Evolutionary conservation across 1,284 basidiomycete species (phyloP), one percentile per base, ranked within the genome.

Genomic region (Entoloma clypeatum): DNA sequence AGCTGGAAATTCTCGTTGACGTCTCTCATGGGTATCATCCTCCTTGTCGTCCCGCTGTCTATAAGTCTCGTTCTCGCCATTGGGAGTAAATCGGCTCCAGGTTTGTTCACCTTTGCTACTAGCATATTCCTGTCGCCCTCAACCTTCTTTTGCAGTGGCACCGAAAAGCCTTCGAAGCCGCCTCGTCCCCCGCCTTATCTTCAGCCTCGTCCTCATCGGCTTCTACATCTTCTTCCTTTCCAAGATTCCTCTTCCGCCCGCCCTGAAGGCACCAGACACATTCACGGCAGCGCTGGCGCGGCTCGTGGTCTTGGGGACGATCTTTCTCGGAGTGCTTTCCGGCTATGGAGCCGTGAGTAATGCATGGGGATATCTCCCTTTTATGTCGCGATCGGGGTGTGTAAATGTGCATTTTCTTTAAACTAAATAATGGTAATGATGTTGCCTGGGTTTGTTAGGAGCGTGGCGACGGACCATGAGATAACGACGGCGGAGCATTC

Each of bases 261-360:
- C 68, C 11, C 58, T 80, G 13, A 54, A 61, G 17, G 53, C 66
- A 4, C 57, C 69, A 21, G 70, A 71, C 36, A 53, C 71, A 1
- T 58, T 72, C 7, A 71, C 68, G 6, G 59, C 70, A 1, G 68
- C 72, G 0, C 60, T 84, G 2, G 68, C 79, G 3, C 74, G 85
- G 8, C 67, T 89, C n/a, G 74, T 82, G n/a, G 79, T 86, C 4
- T 60, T 88, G 19, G 86, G 86, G 3, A 86, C 80, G 0, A 68
- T 81, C 19, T 74, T 86, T 35, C 77, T 89, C 7, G 86, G 86
- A 2, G 53, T 79, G 2, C 65, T 89, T 2, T 86, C 85, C 0
- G 86, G 86, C 0, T 81, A 86, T 45, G 86, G 86, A 49, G 81
- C 85, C 2, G 69, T 85, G 26, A 78, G 72, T 47, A 80, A 74